A percentile compares a stretch with the other conserved stretches of the same genome.
phyloP scores from a whole-genome alignment of 768 basidiomycete genomes.

The Trametes punicea region DNA sequence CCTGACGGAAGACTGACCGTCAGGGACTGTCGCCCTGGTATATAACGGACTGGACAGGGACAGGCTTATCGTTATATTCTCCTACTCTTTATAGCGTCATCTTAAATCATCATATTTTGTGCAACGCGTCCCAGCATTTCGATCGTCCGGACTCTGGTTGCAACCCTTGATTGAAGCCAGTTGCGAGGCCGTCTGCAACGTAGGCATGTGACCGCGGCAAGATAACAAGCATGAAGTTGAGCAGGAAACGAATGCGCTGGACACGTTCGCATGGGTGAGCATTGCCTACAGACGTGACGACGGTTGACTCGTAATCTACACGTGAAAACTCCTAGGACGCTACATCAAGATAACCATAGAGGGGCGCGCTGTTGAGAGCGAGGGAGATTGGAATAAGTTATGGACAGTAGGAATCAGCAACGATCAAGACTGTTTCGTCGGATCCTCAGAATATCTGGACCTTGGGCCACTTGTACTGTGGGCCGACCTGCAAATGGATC shows the following conservation, averaged over 20 bases:
- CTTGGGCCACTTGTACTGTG: constrained; percentile 57
- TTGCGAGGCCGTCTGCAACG: too few relatives aligned
- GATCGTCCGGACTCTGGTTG: too few relatives aligned
- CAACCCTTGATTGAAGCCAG: too few relatives aligned
- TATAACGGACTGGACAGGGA: neutral
- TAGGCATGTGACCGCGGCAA: too few relatives aligned
- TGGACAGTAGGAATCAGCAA: neutral
- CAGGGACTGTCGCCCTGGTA: neutral
- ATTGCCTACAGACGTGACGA: constrained; percentile 23
- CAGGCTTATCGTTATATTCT: constrained; percentile 10
- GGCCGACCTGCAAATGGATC: constrained; percentile 42
- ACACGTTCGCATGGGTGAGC: too few relatives aligned
- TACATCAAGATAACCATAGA: constrained; percentile 14
- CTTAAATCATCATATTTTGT: too few relatives aligned
- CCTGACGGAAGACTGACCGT: constrained; percentile 29
- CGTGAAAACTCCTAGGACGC: constrained; percentile 11
- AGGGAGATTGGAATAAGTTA: constrained; percentile 13
- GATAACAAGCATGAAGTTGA: too few relatives aligned
- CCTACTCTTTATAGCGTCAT: neutral
- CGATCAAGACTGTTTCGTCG: neutral
- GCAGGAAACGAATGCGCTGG: too few relatives aligned
- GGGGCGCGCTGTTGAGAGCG: constrained; percentile 24
- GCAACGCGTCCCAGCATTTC: too few relatives aligned
- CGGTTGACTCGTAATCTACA: constrained; percentile 28
- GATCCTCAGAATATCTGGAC: constrained; percentile 38